Conservation (phyloP, 805 yeast genomes). For the Hanseniaspora clermontiae region DNA sequence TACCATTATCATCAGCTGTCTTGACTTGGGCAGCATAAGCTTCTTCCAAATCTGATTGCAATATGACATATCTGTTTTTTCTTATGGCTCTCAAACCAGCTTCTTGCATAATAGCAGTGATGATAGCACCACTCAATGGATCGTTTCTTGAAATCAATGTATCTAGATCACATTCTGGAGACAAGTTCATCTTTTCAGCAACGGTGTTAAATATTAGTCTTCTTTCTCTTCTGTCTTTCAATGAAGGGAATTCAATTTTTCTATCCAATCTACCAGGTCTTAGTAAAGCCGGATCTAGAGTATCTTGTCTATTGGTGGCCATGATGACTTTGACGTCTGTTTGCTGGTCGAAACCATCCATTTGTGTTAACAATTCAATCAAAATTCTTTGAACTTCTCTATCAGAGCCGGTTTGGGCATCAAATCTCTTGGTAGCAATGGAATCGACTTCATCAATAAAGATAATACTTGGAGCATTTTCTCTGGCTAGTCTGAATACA, state of each 20-base stretch:
- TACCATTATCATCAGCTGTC: constrained; percentile 88
- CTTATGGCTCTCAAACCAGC: constrained; percentile 98
- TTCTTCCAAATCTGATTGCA: constrained; percentile 93
- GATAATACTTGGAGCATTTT: constrained; percentile 91
- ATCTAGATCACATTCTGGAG: constrained; percentile 95
- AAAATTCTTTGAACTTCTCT: constrained; percentile 97
- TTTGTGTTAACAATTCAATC: constrained; percentile 88
- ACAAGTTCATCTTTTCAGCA: constrained; percentile 93
- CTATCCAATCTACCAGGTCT: constrained; percentile 98
- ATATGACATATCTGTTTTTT: constrained; percentile 90
- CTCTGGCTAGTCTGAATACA: constrained; percentile 92
- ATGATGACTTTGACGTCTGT: constrained; percentile 93
- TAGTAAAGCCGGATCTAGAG: constrained; percentile 92
- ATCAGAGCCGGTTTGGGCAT: constrained; percentile 99
- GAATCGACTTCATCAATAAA: constrained; percentile 98
- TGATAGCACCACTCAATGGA: constrained; percentile 91
- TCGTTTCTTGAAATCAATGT: constrained; percentile 90
- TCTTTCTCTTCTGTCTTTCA: constrained; percentile 95
- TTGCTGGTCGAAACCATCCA: constrained; percentile 98
- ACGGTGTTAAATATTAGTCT: constrained; percentile 90
- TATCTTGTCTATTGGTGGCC: constrained; percentile 99
- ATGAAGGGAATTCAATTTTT: constrained; percentile 91
- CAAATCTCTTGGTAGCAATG: constrained; percentile 96
- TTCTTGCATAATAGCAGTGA: constrained; percentile 99
- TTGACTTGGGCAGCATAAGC: constrained; percentile 96